A percentile compares a stretch with the other conserved stretches of the same genome.
phyloP scores from a whole-genome alignment of 1,139 yeast species.

The Wickerhamomyces sp. region DNA sequence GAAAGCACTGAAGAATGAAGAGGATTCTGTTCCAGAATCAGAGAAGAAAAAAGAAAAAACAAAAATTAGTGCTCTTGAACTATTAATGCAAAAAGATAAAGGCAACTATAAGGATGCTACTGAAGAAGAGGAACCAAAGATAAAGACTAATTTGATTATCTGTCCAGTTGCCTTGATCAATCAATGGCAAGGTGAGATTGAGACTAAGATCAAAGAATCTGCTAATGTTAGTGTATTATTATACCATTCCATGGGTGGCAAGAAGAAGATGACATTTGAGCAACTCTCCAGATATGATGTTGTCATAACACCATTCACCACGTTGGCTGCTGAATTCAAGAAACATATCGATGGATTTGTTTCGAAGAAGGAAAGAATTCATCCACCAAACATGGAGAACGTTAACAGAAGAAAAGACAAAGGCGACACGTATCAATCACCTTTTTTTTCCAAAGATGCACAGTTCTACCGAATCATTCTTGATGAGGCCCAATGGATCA shows the following conservation, averaged over 20 bases:
- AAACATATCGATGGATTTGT: conserved; percentile 41
- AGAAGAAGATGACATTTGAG: conserved; percentile 36
- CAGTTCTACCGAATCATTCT: conserved; percentile 63
- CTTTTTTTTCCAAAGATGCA: conserved; percentile 54
- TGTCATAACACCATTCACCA: conserved; percentile 70
- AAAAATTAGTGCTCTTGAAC: background rate
- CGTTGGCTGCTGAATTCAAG: conserved; percentile 64
- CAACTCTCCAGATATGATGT: conserved; percentile 59
- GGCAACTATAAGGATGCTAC: background rate
- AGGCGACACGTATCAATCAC: conserved; percentile 44
- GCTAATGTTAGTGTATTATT: conserved; percentile 46
- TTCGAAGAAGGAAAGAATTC: conserved; percentile 24
- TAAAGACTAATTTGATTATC: conserved; percentile 64
- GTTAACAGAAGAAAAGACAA: conserved; percentile 26
- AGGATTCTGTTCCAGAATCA: background rate
- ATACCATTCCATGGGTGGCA: conserved; percentile 53
- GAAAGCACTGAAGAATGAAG: background rate
- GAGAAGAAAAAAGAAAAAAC: background rate
- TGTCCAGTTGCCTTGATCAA: conserved; percentile 77
- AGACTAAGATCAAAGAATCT: conserved; percentile 49
- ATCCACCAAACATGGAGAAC: conserved; percentile 34
- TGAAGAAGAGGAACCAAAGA: conserved; percentile 1
- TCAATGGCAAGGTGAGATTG: conserved; percentile 82
- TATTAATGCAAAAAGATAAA: background rate
- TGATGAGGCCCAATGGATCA: conserved; percentile 90